Evolutionary conservation across 2,329 filamentous ascomycete genomes (phyloP).

Genomic region (Penicillium thymicola): DNA sequence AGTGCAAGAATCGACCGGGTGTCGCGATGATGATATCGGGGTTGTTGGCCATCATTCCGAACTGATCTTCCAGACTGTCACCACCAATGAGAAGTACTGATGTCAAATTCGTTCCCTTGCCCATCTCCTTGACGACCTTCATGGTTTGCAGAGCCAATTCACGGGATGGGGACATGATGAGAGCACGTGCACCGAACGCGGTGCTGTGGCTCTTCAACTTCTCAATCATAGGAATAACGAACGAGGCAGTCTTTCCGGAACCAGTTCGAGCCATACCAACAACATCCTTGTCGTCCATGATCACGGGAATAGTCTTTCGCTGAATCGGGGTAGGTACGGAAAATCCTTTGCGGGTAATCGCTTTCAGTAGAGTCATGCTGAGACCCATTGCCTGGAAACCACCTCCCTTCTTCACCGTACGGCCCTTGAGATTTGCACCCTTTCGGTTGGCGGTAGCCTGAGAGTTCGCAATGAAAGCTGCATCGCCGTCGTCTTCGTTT

Average conservation of each 20-base stretch:
- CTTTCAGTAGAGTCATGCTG: slow-evolving; percentile 78
- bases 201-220: slow-evolving; percentile 83
- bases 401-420: slow-evolving; percentile 87
- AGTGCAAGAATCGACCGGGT: slow-evolving; percentile 89
- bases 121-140: slow-evolving; percentile 93
- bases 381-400: slow-evolving; percentile 95
- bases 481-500: slow-evolving; percentile 64
- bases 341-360: slow-evolving; percentile 91
- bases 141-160: slow-evolving; percentile 92
- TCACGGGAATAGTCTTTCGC: slow-evolving; percentile 88
- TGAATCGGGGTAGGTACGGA: slow-evolving; percentile 96
- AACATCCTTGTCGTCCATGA: slow-evolving; percentile 89
- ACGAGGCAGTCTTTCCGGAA: slow-evolving; percentile 96
- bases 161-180: slow-evolving; percentile 88
- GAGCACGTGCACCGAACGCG: slow-evolving; percentile 77
- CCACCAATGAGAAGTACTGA: slow-evolving; percentile 89
- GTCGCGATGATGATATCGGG: slow-evolving; percentile 98
- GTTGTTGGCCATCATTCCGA: slow-evolving; percentile 86
- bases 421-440: slow-evolving; percentile 73
- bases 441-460: slow-evolving; percentile 89
- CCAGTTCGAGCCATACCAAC: slow-evolving; percentile 99
- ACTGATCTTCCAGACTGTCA: slow-evolving; percentile 94
- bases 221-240: slow-evolving; percentile 98
- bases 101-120: slow-evolving; percentile 84
- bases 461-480: slow-evolving; percentile 83